A percentile compares a stretch with the other conserved stretches of the same genome.
phyloP scores from a whole-genome alignment of 169 alveolate species.

The Toxoplasma gondii region DNA sequence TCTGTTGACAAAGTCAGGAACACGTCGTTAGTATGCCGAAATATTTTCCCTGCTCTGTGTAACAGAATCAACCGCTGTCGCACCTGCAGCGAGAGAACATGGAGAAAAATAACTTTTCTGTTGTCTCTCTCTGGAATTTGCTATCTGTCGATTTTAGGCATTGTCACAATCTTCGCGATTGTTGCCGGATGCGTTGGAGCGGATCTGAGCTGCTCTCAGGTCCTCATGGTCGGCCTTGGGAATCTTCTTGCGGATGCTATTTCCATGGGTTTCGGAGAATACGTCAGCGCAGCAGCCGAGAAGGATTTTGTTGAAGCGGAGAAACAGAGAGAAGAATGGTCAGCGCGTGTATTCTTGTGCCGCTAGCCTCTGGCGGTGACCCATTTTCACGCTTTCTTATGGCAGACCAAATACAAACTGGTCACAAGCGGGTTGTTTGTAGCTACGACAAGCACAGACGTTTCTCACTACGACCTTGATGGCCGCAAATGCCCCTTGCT shows the following conservation, averaged over 20 bases:
- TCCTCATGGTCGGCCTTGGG: conserved; percentile 87
- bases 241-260: conserved; percentile 90
- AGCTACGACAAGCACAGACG: not conserved
- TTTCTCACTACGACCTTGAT: not conserved
- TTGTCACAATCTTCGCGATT: conserved; percentile 89
- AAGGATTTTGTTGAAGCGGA: conserved; percentile 81
- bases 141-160: conserved; percentile 69
- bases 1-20: no score
- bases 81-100: no score
- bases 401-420: no score
- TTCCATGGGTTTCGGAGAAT: conserved; percentile 92
- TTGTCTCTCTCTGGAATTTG: no score
- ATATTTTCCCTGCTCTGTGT: no score
- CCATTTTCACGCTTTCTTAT: no score
- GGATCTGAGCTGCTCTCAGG: conserved; percentile 84
- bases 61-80: no score
- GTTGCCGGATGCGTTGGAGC: conserved; percentile 93
- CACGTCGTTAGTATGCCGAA: no score
- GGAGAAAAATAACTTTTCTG: no score
- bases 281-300: conserved; percentile 84
- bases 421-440: no score
- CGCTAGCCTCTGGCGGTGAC: not conserved
- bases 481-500: no score
- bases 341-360: not conserved
- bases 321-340: conserved; percentile 84